phyloP scores from a whole-genome alignment of 768 basidiomycete genomes.

The Pholiota molesta region DNA sequence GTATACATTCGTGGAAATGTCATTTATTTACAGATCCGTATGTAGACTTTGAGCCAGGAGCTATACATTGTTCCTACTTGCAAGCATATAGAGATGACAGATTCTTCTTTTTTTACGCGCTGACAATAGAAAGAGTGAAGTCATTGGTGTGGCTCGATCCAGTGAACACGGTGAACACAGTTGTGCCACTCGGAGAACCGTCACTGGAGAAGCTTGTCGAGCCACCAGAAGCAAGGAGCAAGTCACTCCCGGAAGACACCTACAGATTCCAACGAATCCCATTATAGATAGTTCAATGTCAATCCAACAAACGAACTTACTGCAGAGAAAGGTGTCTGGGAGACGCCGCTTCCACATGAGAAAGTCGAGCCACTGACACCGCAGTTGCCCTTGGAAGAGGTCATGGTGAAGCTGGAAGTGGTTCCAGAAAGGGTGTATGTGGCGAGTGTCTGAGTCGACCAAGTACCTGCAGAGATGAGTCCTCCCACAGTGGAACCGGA shows the following conservation, averaged over 20 bases:
- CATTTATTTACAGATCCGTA: not conserved
- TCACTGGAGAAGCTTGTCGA: slow-evolving; percentile 55
- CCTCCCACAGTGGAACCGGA: slow-evolving; percentile 47
- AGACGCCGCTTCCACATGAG: slow-evolving; percentile 54
- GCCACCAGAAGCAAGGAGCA: slow-evolving; percentile 53
- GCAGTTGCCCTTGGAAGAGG: slow-evolving; percentile 61
- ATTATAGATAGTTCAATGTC: not conserved
- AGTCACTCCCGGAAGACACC: slow-evolving; percentile 48
- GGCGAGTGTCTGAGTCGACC: slow-evolving; percentile 63
- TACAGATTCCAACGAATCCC: slow-evolving; percentile 20
- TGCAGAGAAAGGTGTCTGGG: slow-evolving; percentile 51
- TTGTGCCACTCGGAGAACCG: slow-evolving; percentile 52
- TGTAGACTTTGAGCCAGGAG: not conserved
- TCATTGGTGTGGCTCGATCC: slow-evolving; percentile 35
- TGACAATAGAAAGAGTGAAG: slow-evolving; percentile 43
- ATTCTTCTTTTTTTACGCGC: slow-evolving; percentile 24
- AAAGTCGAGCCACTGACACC: slow-evolving; percentile 49
- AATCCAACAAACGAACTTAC: slow-evolving; percentile 35
- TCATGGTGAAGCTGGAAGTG: slow-evolving; percentile 55
- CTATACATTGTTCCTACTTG: not conserved
- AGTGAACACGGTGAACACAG: slow-evolving; percentile 41
- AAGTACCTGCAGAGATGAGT: slow-evolving; percentile 56
- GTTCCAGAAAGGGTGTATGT: slow-evolving; percentile 55
- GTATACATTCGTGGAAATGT: slow-evolving; percentile 5
- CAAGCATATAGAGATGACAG: not conserved